Base-by-base conservation (phyloP, 495 filamentous ascomycete genomes). In the Rhypophila decipiens region DNA sequence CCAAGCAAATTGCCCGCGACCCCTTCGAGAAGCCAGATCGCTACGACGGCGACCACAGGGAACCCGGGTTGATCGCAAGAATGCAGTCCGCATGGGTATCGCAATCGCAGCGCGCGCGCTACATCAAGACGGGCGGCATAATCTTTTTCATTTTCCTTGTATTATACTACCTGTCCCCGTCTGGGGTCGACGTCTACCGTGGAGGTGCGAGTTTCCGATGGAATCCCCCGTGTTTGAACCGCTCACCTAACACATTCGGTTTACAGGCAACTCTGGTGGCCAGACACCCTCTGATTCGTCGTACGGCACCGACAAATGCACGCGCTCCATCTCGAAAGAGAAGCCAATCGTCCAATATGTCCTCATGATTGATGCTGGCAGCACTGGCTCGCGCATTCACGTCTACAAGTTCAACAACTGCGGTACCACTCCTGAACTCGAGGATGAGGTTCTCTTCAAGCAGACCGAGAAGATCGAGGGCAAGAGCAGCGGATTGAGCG, bases 341-440 rank as follows among this genome's bases (percentile, higher is more conserved):
- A 98, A 95, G 70, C 94, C 94, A 21, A 74, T 98, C 53, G 83
- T 96, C 50, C 93, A 98, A 60, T 97, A 96, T 74, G 93, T 88
- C 47, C 78, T 95, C 54, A 97, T 98, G 93, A 88, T 98, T 59
- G 93, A 98, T 73, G 93, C 93, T 31, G 93, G 93, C 46, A 96
- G 90, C 69, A 96, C 91, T 34, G 93, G 93, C 48, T 97, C 93
- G 50, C 87, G 93, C 45, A 96, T 98, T 60, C 93, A 98, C 69
- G 90, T 97, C 45, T 98, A 96, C 72, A 84, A 85, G 50, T 98
- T 98, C 79, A 98, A 96, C 73, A 98, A 97, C 73, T 98, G 93
- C 71, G 94, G 90, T 42, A 64, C 84, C 29, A 90, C 90, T 18
- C 93, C 93, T n/a, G 93, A 97, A 69, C 77, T 98, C 15, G 93